These are phyloP conservation scores for Panicum virgatum DNA, from an alignment of 202 grass and related monocot species.

Conservation along the genomic window DNA sequence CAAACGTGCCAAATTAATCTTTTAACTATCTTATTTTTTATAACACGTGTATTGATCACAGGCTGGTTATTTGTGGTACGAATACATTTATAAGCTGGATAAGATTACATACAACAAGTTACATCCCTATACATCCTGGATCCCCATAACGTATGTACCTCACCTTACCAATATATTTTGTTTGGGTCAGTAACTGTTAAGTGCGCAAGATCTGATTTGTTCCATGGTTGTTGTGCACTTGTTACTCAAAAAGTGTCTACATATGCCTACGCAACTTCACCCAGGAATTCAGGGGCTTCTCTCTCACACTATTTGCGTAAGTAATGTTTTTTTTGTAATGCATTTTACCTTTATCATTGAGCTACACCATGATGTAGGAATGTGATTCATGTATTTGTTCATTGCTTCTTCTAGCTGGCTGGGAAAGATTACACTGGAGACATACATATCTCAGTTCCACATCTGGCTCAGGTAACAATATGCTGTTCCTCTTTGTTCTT, in stretches of 20 bases:
- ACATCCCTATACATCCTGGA: slow-evolving; percentile 99
- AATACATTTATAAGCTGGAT: slow-evolving; percentile 97
- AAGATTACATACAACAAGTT: slow-evolving; percentile 94
- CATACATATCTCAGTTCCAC: slow-evolving; percentile 97
- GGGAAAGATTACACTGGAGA: slow-evolving; percentile 94
- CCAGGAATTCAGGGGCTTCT: slow-evolving; percentile 80
- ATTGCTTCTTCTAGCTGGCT: slow-evolving; percentile 76
- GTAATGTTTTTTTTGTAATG: slow-evolving; percentile 37
- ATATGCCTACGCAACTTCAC: slow-evolving; percentile 93
- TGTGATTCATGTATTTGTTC: not conserved
- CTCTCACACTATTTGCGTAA: slow-evolving; percentile 93
- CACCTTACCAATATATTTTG: not conserved
- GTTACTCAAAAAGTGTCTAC: slow-evolving; percentile 70
- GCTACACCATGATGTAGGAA: slow-evolving; percentile 14
- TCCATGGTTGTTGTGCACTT: slow-evolving; percentile 36
- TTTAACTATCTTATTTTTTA: slow-evolving; percentile 18
- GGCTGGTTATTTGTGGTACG: slow-evolving; percentile 96
- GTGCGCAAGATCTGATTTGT: slow-evolving; percentile 44
- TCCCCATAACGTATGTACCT: slow-evolving; percentile 85
- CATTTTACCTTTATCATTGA: slow-evolving; percentile 2
- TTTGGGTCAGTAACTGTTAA: not conserved
- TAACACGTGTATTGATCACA: slow-evolving; percentile 41
- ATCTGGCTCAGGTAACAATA: slow-evolving; percentile 90
- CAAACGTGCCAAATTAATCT: not conserved
- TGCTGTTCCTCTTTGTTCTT: slow-evolving; percentile 1